A percentile compares a stretch with the other conserved stretches of the same genome.
phyloP scores from a whole-genome alignment of 352 stramenopile genomes.

The Pythium sukuiense region DNA sequence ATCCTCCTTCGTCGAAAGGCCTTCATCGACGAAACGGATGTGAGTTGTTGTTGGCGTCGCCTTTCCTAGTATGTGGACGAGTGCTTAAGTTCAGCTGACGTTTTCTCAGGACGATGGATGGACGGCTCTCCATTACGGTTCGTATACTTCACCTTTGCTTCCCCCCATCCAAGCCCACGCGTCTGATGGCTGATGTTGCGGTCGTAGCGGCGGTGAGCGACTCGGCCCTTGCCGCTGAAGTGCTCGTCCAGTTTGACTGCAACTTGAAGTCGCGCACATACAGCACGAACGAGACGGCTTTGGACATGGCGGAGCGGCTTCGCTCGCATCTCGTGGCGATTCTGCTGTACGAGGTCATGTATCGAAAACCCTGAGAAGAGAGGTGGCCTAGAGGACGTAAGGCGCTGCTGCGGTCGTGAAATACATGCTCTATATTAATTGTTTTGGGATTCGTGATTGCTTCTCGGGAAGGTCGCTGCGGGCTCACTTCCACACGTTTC shows the following conservation, averaged over 20 bases:
- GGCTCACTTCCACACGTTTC: slow-evolving; percentile 47
- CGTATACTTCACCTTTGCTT: neutral
- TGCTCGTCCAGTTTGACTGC: slow-evolving; percentile 61
- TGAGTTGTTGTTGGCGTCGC: slow-evolving; percentile 25
- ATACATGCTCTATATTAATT: slow-evolving; percentile 5
- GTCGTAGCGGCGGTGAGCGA: slow-evolving; percentile 62
- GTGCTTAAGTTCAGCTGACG: neutral
- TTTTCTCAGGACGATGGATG: slow-evolving; percentile 59
- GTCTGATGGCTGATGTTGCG: neutral
- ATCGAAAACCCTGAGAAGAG: slow-evolving; percentile 33
- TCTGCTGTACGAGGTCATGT: slow-evolving; percentile 72
- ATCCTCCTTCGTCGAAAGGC: slow-evolving; percentile 69
- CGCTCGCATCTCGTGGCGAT: slow-evolving; percentile 73
- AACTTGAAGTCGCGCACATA: slow-evolving; percentile 62
- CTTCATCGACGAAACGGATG: slow-evolving; percentile 80
- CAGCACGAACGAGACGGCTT: slow-evolving; percentile 69
- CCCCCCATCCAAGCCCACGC: neutral
- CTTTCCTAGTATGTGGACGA: neutral
- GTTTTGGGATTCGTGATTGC: too few species aligned
- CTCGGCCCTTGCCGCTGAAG: slow-evolving; percentile 59
- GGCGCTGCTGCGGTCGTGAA: neutral
- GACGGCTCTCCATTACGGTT: slow-evolving; percentile 80
- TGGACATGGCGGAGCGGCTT: slow-evolving; percentile 78
- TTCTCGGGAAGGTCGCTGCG: neutral
- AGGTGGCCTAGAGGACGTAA: neutral